These are phyloP conservation scores for Plantago elongata DNA, from an alignment of 257 asterid species.

Conservation along the genomic window DNA sequence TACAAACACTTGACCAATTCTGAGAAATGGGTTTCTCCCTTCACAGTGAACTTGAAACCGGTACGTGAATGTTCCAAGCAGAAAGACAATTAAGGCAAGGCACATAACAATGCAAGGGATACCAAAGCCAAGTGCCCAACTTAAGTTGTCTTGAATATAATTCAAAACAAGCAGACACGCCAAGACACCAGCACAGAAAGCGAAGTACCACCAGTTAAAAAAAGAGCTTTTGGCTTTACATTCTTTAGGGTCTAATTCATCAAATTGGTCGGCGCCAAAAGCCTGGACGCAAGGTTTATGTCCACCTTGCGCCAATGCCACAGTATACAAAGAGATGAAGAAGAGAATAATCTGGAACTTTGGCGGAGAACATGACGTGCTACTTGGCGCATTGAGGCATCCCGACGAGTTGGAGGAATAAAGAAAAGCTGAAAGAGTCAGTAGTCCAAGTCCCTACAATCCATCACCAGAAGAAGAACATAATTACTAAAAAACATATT, in stretches of 20 bases:
- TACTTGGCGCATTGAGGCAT: constrained; percentile 25
- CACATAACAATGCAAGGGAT: constrained; percentile 59
- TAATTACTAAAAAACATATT: not conserved
- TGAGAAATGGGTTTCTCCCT: constrained; percentile 38
- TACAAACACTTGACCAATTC: constrained; percentile 50
- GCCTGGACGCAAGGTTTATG: constrained; percentile 76
- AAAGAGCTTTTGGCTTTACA: constrained; percentile 64
- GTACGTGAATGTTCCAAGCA: constrained; percentile 52
- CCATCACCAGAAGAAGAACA: constrained; percentile 8
- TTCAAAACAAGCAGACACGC: constrained; percentile 35
- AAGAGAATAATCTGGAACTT: constrained; percentile 36
- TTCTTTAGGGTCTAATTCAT: constrained; percentile 47
- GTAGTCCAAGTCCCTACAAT: constrained; percentile 38
- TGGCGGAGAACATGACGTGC: constrained; percentile 38
- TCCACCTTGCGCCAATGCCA: constrained; percentile 68
- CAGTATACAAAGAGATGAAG: constrained; percentile 51
- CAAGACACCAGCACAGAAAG: constrained; percentile 36
- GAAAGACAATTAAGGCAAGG: constrained; percentile 43
- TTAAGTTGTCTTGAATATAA: constrained; percentile 62
- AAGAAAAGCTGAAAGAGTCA: constrained; percentile 43
- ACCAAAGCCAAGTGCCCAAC: constrained; percentile 80
- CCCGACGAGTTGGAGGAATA: constrained; percentile 26
- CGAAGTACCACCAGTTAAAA: constrained; percentile 73
- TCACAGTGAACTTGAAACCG: constrained; percentile 34
- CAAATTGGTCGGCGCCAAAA: constrained; percentile 75